Base-by-base conservation (phyloP, 306 rosid species). In the Ormosia emarginata region DNA sequence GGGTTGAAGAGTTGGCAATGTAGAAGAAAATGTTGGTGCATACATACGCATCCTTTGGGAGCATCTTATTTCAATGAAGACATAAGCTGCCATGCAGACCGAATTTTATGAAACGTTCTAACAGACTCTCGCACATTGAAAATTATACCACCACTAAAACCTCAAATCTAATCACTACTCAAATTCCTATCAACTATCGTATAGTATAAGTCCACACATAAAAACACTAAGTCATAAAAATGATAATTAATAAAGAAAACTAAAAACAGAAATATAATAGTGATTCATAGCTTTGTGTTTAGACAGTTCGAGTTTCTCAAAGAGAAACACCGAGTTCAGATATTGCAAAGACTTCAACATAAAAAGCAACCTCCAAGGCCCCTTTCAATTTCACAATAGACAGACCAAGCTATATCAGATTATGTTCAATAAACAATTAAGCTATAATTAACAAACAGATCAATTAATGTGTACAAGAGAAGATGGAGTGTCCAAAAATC, bases 381-480 rank as follows among this genome's bases (percentile, higher is more conserved):
- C 65, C 69, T 63, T 43, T 40, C 74, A 80, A 59, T 62, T 44
- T 52, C 40, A 62, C 37, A 30, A 24, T 32, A 59, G 33, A 40
- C 24, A 41, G 71, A 39, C 49, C 49, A 17, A 67, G 53, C 34
- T 67, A 41, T 66, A 67, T 18, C 56, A 67, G 18, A 67, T 18
- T 32, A 4, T 67, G 73, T n/a, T 61, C 79, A 67, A 34, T 44
- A 37, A 44, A 0, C 43, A 58, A 70, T 15, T 70, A 44, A 44
- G 71, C 40, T 69, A 58, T 9, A 79, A 41, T 12, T 15, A 59
- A 68, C 8, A 7, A 10, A 56, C 30, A 2, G 18, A 47, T 57
- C 49, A 63, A 67, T 68, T 55, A 47, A 52, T 43, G 75, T 47
- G 15, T 81, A 74, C 80, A 74, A 47, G 57, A 61, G 67, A 12